Base-by-base conservation (phyloP, 2,329 filamentous ascomycete genomes). In the Phoma herbarum region DNA sequence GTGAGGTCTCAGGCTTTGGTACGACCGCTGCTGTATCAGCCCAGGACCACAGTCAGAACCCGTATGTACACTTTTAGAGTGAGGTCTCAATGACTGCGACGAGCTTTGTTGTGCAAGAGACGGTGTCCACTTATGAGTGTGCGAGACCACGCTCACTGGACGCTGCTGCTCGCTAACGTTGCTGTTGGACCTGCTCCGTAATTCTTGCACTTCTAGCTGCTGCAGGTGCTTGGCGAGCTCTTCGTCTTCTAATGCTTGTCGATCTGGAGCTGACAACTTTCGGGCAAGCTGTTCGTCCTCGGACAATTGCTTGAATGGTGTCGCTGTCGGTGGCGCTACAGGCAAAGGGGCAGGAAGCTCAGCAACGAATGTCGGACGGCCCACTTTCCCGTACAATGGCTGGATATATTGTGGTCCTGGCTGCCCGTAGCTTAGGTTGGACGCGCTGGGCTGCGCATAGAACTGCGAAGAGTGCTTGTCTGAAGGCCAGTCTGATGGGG, bases 231-330 rank as follows among this genome's bases (percentile, higher is more conserved):
- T 68, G 20, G 73, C 73, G 9, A 76, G 63, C 23, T 66, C 49
- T 49, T 74, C 69, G 56, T 76, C 73, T 39, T 73, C 65, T 22
- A 53, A 70, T 20, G 72, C 37, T 26, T 76, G 72, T 46, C 70
- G 37, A 12, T 74, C 68, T 31, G 74, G 56, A 12, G 68, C 62
- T 25, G 67, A 66, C 14, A 76, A 52, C 41, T 64, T 71, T 23
- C 67, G 69, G 20, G 73, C 73, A 20, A 75, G 62, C 25, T 67
- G 52, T 57, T 72, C 69, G 57, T 76, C 73, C 35, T 74, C 66
- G 22, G 57, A 72, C 25, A 75, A 41, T 29, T 76, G 72, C 48
- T 70, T 60, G n/a, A 63, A 52, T 3, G 72, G 41, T 12, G 72
- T 74, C 14, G 64, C 63, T 8, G 70, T 75, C 16, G 57, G 62